Conservation (phyloP, 2,329 filamentous ascomycete species). For the Colletotrichum nymphaeae region DNA sequence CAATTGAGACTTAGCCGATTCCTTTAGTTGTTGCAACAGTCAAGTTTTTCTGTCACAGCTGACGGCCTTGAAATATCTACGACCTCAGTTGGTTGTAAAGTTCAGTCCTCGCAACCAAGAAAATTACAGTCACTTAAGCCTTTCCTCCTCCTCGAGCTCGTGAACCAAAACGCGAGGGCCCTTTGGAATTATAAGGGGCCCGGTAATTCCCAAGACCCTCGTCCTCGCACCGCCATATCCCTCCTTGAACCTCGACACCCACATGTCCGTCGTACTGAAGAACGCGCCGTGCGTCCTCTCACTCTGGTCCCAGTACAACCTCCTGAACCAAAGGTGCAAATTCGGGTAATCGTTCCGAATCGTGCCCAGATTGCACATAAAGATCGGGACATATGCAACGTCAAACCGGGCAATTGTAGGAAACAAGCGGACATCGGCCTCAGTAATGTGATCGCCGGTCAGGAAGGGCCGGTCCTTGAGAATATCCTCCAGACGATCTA, state of each 20-base stretch:
- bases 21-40: no score
- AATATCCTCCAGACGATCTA: constrained; percentile 72
- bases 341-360: constrained; percentile 74
- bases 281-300: constrained; percentile 64
- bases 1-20: no score
- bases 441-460: constrained; percentile 73
- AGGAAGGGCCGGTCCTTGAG: constrained; percentile 67
- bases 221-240: constrained; percentile 43
- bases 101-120: no score
- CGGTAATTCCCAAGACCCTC: constrained; percentile 41
- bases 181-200: constrained; percentile 44
- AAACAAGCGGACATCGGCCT: constrained; percentile 76
- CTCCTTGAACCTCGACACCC: constrained; percentile 44
- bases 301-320: constrained; percentile 75
- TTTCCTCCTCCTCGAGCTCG: not conserved
- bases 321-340: constrained; percentile 75
- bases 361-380: constrained; percentile 72
- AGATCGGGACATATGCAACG: constrained; percentile 73
- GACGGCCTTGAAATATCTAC: no score
- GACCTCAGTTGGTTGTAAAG: no score
- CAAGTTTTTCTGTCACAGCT: no score
- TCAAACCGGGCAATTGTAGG: constrained; percentile 78
- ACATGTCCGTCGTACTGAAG: constrained; percentile 73
- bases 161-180: constrained; percentile 22
- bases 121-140: not conserved